These are phyloP conservation scores for Podospora tetraspora DNA, from an alignment of 495 filamentous ascomycete genomes.

Conservation along the genomic window DNA sequence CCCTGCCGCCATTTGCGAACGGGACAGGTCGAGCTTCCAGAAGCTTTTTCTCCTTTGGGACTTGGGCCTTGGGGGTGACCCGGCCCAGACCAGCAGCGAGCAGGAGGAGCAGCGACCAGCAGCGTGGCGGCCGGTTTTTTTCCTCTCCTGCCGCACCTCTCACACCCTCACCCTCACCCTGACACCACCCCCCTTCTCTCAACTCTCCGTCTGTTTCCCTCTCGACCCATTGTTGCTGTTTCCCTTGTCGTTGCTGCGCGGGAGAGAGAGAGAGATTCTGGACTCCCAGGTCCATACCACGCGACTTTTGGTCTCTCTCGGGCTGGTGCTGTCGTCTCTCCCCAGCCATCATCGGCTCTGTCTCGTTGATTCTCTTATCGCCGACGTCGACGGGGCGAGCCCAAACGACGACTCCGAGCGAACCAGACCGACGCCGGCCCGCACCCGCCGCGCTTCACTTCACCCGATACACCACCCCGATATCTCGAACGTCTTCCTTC, in stretches of 20 bases:
- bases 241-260: not conserved
- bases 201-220: not conserved
- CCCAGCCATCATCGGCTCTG: not conserved
- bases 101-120: too few relatives aligned
- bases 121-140: not conserved
- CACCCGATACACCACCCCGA: not conserved
- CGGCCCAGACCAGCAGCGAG: not conserved
- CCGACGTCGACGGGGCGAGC: not conserved
- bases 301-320: not conserved
- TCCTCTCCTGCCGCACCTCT: not conserved
- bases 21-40: slow-evolving; percentile 8
- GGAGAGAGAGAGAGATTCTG: not conserved
- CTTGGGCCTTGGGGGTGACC: not conserved
- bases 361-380: not conserved
- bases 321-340: not conserved
- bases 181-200: too few relatives aligned
- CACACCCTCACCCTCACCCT: too few relatives aligned
- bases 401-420: too few relatives aligned
- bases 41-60: slow-evolving; percentile 7
- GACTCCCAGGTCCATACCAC: not conserved
- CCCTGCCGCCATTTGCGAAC: not conserved
- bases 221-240: not conserved
- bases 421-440: not conserved
- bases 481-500: not conserved
- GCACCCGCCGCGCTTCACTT: not conserved